Evolutionary conservation across 495 filamentous ascomycete species (phyloP), one percentile per base, ranked within the genome.

Genomic region (Lasiosphaeria miniovina): DNA sequence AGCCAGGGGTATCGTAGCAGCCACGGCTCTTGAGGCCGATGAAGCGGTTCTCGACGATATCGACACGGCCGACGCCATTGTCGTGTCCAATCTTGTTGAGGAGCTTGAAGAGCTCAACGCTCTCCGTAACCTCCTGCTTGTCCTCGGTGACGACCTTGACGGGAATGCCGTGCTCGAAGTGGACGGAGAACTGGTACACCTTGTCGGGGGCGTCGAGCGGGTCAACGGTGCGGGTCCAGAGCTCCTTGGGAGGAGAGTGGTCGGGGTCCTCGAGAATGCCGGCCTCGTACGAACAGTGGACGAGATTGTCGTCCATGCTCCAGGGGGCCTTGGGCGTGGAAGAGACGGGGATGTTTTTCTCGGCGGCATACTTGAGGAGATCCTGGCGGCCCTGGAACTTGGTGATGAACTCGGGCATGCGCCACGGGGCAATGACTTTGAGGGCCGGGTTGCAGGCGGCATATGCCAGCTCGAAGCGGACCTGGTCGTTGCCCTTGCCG

Each of bases 401-500:
- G 66, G 89, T 76, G 80, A 86, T 91, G 82, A 98, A 96, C 68
- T 86, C 83, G 51, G 89, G 87, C 52, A 90, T 78, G 62, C 93
- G 79, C 92, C 93, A 96, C 36, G 91, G 93, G 50, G 91, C 90
- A 71, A 96, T 90, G 75, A 95, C 82, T 76, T 92, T 89, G 76
- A 93, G 89, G 49, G 76, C 75, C 57, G 89, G 90, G 74, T 91
- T 81, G 62, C 87, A 76, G 58, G 89, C 88, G 68, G 58, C 64
- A 52, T 61, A 70, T 55, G 69, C 63, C 49, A 73, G 62, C 60
- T 75, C 67, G 77, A 96, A 94, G 67, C 91, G 86, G 59, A 95
- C 88, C 74, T 92, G 88, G 72, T 57, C 56, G 55, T 52, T 57
- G 45, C 54, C 54, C 54, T 57, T 57, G 54, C 54, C 89, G 32